Evolutionary conservation across 768 basidiomycete genomes (phyloP).

Genomic region (Asterophora parasitica): DNA sequence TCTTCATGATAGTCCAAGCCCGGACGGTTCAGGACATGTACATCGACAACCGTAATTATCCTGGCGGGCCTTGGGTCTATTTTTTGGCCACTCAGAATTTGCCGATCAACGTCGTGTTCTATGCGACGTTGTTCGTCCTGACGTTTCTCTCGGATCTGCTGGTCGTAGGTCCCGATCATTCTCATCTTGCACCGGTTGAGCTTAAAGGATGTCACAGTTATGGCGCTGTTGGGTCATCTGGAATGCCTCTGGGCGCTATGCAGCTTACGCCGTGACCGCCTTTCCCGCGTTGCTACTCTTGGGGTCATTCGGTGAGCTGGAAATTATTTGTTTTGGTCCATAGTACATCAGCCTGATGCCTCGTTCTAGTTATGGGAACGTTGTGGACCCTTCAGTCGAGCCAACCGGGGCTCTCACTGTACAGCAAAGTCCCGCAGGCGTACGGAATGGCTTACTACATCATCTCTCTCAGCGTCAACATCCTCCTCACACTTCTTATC

Average conservation of each 20-base stretch:
- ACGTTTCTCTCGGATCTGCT: constrained; percentile 37
- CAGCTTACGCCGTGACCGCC: constrained; percentile 21
- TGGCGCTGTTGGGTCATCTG: constrained; percentile 41
- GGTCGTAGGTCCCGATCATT: constrained; percentile 22
- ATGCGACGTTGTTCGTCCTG: constrained; percentile 36
- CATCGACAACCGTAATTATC: constrained; percentile 37
- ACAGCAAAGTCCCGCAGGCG: constrained; percentile 20
- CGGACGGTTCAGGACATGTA: constrained; percentile 37
- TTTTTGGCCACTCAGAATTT: constrained; percentile 38
- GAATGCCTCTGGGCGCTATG: constrained; percentile 22
- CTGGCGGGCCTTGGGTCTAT: constrained; percentile 40
- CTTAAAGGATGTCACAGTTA: constrained; percentile 20
- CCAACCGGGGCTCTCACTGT: constrained; percentile 26
- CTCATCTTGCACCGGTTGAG: background rate
- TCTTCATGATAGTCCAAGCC: constrained; percentile 35
- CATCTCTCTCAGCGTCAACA: constrained; percentile 27
- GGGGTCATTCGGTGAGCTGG: constrained; percentile 20
- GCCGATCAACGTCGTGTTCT: constrained; percentile 39
- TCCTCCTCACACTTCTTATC: constrained; percentile 29
- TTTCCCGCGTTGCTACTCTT: constrained; percentile 28
- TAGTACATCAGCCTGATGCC: background rate
- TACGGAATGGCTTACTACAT: constrained; percentile 27
- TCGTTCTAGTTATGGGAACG: constrained; percentile 25
- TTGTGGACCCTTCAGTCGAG: constrained; percentile 31
- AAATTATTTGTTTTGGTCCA: background rate